Evolutionary conservation across 164 flowering plant species (phyloP).

Genomic region (Pachysandra terminalis): DNA sequence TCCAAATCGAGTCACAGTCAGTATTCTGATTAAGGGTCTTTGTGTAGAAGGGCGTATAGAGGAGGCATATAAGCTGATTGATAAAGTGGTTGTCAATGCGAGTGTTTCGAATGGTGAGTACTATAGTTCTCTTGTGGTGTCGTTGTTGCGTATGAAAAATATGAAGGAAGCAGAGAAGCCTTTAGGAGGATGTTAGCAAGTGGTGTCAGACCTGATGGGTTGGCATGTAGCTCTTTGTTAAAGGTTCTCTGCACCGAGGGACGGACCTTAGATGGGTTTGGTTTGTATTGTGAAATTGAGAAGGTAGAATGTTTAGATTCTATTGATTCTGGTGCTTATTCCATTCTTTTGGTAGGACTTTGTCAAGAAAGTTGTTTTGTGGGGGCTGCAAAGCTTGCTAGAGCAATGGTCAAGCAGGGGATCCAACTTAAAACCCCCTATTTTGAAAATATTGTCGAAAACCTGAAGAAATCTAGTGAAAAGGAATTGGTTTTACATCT

Average conservation of each 20-base stretch:
- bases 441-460: constrained; percentile 15
- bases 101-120: constrained; percentile 26
- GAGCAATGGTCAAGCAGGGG: constrained; percentile 42
- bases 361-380: constrained; percentile 31
- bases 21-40: too few species aligned
- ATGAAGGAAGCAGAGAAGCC: constrained; percentile 60
- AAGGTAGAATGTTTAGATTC: constrained; percentile 28
- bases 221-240: constrained; percentile 51
- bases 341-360: constrained; percentile 56
- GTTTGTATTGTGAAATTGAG: constrained; percentile 40
- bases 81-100: background rate
- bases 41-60: constrained; percentile 17
- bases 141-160: constrained; percentile 36
- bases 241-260: constrained; percentile 40
- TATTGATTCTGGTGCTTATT: constrained; percentile 58
- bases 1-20: too few species aligned
- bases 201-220: constrained; percentile 55
- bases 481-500: constrained; percentile 25
- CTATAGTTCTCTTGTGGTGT: constrained; percentile 43
- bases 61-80: constrained; percentile 1
- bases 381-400: constrained; percentile 56
- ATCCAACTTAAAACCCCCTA: constrained; percentile 37
- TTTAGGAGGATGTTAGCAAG: constrained; percentile 47
- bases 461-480: constrained; percentile 25
- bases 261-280: constrained; percentile 49